Base-by-base conservation (phyloP, 2,329 filamentous ascomycete genomes). In the Cladorrhinum sp. region DNA sequence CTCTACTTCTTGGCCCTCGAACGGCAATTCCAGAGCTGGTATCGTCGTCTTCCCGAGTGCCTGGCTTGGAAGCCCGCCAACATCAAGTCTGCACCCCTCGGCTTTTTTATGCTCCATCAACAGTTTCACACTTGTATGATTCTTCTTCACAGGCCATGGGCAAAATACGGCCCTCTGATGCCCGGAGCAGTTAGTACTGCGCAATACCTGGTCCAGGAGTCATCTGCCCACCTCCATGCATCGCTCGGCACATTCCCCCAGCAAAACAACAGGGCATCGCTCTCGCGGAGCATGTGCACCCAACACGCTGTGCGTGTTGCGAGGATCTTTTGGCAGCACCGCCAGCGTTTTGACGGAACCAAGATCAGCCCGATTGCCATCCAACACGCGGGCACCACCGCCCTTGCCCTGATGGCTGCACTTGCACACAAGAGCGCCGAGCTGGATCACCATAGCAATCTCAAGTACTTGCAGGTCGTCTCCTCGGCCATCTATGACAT, bases 61-160 rank as follows among this genome's bases (percentile, higher is more conserved):
- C 74, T 73, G 67, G 75, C 67, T 23, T 86, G 71, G 82, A 82
- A 75, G 69, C 79, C 72, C 68, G 77, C 71, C 72, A 84, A 73
- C 75, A 82, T 71, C 75, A 81, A 76, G 71, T 75, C 67, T 59
- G 84, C 72, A 30, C 80, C 67, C 64, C 80, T 74, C 76, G 79
- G 72, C 69, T 87, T 76, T 73, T 84, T 83, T 66, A 67, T 84
- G 8, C 70, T 84, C 8, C 81, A 84, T 62, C 81, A 83, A 67
- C 81, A 84, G 65, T 84, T 83, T 59, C 81, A 84, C 57, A 77
- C 77, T 10, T 78, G 76, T 54, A 75, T 83, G 70, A 82, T 84
- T 55, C 70, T 83, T 10, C 73, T 84, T 5, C 82, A 83, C 65
- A 73, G 81, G 1, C 80, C 81, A 0, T 83, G 82, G 74, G 80